These are phyloP conservation scores for Pochonia chlamydosporia DNA, from an alignment of 2,329 filamentous ascomycete species.

Conservation along the genomic window DNA sequence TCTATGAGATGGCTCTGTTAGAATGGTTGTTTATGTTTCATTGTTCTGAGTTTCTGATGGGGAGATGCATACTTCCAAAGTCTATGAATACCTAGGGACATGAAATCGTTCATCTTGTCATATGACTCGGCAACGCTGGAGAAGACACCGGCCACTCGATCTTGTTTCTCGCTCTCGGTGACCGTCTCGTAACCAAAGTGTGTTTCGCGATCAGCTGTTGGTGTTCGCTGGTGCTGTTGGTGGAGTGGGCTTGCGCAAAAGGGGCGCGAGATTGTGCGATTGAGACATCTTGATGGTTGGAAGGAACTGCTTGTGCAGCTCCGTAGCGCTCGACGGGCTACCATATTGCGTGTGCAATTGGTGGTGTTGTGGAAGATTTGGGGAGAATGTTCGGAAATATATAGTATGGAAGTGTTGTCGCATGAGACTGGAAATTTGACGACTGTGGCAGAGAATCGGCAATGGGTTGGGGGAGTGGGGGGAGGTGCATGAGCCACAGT, in stretches of 20 bases:
- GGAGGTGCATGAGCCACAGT: not conserved
- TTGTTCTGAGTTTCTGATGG: not conserved
- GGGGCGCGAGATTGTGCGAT: slow-evolving; percentile 15
- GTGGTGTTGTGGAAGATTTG: not conserved
- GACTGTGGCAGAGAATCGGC: not conserved
- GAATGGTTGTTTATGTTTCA: not conserved
- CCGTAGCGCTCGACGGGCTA: slow-evolving; percentile 22
- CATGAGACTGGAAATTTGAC: not conserved
- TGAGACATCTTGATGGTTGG: slow-evolving; percentile 11
- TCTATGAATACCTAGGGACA: slow-evolving; percentile 95
- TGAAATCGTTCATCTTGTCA: slow-evolving; percentile 98
- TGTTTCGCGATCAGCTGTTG: slow-evolving; percentile 54
- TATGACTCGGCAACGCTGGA: slow-evolving; percentile 92
- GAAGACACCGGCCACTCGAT: slow-evolving; percentile 78
- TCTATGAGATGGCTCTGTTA: slow-evolving; percentile 24
- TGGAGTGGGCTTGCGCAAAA: slow-evolving; percentile 23
- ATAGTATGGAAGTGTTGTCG: not conserved
- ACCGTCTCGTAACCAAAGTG: slow-evolving; percentile 91
- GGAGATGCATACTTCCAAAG: slow-evolving; percentile 69
- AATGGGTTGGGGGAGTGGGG: not conserved
- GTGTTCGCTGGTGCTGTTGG: slow-evolving; percentile 15
- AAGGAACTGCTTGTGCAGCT: slow-evolving; percentile 19
- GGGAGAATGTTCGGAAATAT: not conserved
- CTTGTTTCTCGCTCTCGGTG: slow-evolving; percentile 68
- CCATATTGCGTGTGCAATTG: slow-evolving; percentile 16